Evolutionary conservation across 257 asterid species (phyloP), one percentile per base, ranked within the genome.

Genomic region (Solanum verrucosum): DNA sequence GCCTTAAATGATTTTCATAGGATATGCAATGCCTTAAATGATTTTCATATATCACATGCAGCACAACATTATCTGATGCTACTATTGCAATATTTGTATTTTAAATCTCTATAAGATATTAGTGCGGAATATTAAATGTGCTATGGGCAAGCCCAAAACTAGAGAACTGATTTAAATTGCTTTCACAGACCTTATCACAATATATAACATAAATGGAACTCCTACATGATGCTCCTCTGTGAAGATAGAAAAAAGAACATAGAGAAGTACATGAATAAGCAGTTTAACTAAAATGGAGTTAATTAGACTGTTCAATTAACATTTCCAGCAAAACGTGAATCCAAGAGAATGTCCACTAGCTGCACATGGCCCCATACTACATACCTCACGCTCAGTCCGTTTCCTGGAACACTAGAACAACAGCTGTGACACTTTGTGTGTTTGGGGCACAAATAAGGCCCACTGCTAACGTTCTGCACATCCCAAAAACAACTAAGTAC

Each of bases 341-440:
- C 71, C 73, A 44, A 81, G 29, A 46, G 85, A 81, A 81, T 44
- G n/a, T 81, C 85, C 40, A 46, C 85, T 49, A 29, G 23, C 65
- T 25, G 65, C 38, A 18, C 40, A 73, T 18, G 82, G 77, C 90
- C 63, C 60, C 46, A 86, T 83, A 90, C 71, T 56, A 49, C 94
- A 84, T 87, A 97, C 99, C 99, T 96, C 73, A 96, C 95, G 75
- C 99, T 96, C 84, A 91, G 91, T 89, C 99, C 99, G 74, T 97
- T 97, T 89, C 99, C 99, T 42, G 99, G 99, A 88, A 97, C 98
- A 84, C 91, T 89, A 90, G 99, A 97, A 86, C 79, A 92, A 91
- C 99, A 97, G 91, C 99, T 96, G 88, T 97, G 99, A 87, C 99
- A 97, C 92, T 88, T 94, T 3, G 98, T 97, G 89, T 97, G 99